Conservation (phyloP, 140 eudicot species). For the Anethum foeniculum region DNA sequence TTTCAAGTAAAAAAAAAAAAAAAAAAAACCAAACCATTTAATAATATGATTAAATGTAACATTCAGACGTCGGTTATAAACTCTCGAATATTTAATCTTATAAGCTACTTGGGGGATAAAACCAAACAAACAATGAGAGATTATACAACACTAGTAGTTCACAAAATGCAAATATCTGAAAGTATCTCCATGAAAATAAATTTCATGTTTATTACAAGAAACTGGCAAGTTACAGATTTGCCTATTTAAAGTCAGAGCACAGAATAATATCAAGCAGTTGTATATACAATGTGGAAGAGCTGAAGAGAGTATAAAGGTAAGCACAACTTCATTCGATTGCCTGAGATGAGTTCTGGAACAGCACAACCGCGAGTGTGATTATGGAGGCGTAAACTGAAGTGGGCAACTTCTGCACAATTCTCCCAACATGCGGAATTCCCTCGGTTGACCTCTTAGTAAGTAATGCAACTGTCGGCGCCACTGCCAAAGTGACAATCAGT, state of each 20-base stretch:
- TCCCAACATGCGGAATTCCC: slow-evolving; percentile 76
- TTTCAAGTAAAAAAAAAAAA: no score
- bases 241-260: background rate
- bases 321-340: slow-evolving; percentile 5
- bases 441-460: slow-evolving; percentile 81
- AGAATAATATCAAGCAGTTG: slow-evolving; percentile 8
- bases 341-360: slow-evolving; percentile 44
- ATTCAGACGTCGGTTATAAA: background rate
- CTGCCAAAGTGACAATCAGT: slow-evolving; percentile 61
- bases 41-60: no score
- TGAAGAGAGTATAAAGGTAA: slow-evolving; percentile 11
- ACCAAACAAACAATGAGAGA: background rate
- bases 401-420: slow-evolving; percentile 75
- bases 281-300: slow-evolving; percentile 22
- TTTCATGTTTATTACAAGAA: background rate
- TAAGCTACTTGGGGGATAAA: background rate
- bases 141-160: background rate
- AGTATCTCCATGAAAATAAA: background rate
- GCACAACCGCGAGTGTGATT: slow-evolving; percentile 63
- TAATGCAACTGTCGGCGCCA: slow-evolving; percentile 80
- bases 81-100: background rate
- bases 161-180: background rate
- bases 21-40: background rate
- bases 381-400: slow-evolving; percentile 76
- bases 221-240: background rate